Percentiles rank a stretch among this genome's conserved stretches.
phyloP scores from a whole-genome alignment of 2,329 filamentous ascomycete genomes.

The Dactylellina drechsleri region DNA sequence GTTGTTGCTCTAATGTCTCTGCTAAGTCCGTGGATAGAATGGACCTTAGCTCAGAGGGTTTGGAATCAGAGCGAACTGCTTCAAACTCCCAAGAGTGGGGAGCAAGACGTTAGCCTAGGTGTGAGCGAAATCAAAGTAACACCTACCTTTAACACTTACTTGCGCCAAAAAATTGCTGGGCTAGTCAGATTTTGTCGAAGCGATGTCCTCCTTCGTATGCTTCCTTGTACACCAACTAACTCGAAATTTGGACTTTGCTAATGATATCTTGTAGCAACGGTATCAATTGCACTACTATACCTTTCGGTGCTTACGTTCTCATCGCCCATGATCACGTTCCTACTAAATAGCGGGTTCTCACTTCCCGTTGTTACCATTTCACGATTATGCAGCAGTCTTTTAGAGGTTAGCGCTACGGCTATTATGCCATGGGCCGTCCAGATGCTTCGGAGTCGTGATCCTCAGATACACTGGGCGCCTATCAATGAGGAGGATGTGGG shows the following conservation, averaged over 20 bases:
- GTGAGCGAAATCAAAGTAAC: conserved; percentile 2
- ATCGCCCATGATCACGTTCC: conserved; percentile 68
- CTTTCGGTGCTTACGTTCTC: conserved; percentile 69
- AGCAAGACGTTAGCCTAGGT: neutral
- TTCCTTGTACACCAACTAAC: neutral
- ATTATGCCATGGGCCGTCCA: conserved; percentile 66
- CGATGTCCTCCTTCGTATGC: conserved; percentile 61
- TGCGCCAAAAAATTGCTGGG: conserved; percentile 59
- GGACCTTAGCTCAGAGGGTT: conserved; percentile 62
- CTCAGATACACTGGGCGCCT: conserved; percentile 35
- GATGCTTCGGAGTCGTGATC: conserved; percentile 45
- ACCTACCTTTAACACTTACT: neutral
- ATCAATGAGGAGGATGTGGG: conserved; percentile 44
- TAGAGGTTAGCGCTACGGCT: conserved; percentile 68
- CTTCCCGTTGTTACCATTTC: conserved; percentile 61
- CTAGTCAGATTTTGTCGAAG: conserved; percentile 62
- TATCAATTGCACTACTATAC: conserved; percentile 67
- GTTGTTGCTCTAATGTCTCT: conserved; percentile 65
- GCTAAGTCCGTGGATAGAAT: conserved; percentile 62
- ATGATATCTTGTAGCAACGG: conserved; percentile 61
- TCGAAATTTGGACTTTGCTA: neutral
- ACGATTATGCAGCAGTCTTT: conserved; percentile 64
- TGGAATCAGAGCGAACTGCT: conserved; percentile 61
- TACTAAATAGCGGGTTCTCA: conserved; percentile 66
- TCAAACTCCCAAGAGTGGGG: conserved; percentile 59